Evolutionary conservation across 2,329 filamentous ascomycete genomes (phyloP).

Genomic region (Cytospora piceae): DNA sequence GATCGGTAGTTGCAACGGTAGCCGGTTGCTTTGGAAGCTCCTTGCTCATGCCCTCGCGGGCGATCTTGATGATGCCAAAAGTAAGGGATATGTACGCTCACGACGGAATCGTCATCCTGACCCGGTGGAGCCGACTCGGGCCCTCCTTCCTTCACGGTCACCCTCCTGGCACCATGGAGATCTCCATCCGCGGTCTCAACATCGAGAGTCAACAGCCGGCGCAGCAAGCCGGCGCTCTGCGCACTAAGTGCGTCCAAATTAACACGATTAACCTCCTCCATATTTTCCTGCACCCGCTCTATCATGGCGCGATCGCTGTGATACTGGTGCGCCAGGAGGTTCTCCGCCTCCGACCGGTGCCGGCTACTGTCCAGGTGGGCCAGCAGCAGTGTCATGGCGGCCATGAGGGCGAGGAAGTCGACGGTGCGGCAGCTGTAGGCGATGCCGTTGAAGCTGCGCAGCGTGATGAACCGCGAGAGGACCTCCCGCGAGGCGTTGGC

Average conservation of each 20-base stretch:
- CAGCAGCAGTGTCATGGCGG: constrained; percentile 43
- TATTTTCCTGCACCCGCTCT: constrained; percentile 41
- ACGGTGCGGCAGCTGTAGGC: constrained; percentile 38
- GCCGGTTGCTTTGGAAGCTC: no score
- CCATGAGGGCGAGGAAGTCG: constrained; percentile 45
- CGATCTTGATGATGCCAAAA: no score
- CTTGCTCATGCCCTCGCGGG: no score
- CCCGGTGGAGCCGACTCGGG: no score
- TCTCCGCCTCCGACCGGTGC: constrained; percentile 29
- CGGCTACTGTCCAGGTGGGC: constrained; percentile 41
- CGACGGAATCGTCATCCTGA: no score
- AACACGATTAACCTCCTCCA: constrained; percentile 37
- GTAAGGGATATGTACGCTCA: no score
- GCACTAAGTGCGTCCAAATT: constrained; percentile 38
- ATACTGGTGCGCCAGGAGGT: constrained; percentile 44
- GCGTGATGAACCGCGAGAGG: constrained; percentile 40
- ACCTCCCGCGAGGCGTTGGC: constrained; percentile 44
- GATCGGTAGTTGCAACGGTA: no score
- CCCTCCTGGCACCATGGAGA: no score
- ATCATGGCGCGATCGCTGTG: constrained; percentile 44
- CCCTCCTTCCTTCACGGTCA: no score
- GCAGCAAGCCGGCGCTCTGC: constrained; percentile 38
- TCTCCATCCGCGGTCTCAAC: neutral
- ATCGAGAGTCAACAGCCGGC: constrained; percentile 38
- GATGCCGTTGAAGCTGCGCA: constrained; percentile 38